phyloP scores from a whole-genome alignment of 1,139 yeast species.

The Schwanniomyces etchellsii region DNA sequence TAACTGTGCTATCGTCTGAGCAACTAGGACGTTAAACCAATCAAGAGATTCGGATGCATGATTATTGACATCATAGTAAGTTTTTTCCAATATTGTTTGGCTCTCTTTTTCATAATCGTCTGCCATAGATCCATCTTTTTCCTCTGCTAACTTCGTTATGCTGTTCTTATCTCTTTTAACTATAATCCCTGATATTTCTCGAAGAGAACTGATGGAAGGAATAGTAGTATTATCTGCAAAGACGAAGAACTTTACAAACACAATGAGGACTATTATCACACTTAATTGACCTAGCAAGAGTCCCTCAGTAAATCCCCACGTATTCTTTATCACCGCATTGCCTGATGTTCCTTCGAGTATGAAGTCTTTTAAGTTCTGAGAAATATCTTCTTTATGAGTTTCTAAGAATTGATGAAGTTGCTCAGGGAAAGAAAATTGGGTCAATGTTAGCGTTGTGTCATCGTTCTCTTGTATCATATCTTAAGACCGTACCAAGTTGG shows the following conservation, averaged over 20 bases:
- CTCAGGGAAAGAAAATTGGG: conserved; percentile 10
- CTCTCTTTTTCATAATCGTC: conserved; percentile 21
- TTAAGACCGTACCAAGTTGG: too few relatives aligned
- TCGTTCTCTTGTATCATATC: too few relatives aligned
- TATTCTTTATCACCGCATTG: conserved; percentile 6
- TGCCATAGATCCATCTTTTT: conserved; percentile 16
- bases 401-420: conserved; percentile 26
- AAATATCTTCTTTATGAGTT: conserved; percentile 27
- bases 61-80: conserved; percentile 83
- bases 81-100: conserved; percentile 68
- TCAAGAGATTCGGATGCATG: conserved; percentile 90
- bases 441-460: too few relatives aligned
- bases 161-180: conserved; percentile 24
- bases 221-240: conserved; percentile 65
- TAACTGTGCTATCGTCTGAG: conserved; percentile 83
- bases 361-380: conserved; percentile 25
- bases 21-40: conserved; percentile 93
- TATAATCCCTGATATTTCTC: conserved; percentile 33
- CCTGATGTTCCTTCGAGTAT: conserved; percentile 8
- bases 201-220: conserved; percentile 21
- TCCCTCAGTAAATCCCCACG: conserved; percentile 75
- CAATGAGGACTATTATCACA: conserved; percentile 66
- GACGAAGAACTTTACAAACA: conserved; percentile 81
- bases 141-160: conserved; percentile 8
- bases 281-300: conserved; percentile 79